Evolutionary conservation across 2,329 filamentous ascomycete genomes (phyloP).

Genomic region (Ciborinia camelliae): DNA sequence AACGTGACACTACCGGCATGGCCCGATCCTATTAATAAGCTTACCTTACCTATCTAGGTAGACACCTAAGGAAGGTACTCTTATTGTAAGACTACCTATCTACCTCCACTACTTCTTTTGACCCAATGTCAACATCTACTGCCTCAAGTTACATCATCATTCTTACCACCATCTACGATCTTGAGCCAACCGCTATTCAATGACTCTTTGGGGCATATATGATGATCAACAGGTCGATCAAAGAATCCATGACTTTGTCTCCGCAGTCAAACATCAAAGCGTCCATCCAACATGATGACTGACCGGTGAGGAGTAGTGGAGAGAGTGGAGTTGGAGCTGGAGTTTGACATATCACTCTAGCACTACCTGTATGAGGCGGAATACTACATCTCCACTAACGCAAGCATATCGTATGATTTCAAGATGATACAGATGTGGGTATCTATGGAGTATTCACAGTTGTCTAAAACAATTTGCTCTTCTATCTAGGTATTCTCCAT

Average conservation of each 20-base stretch:
- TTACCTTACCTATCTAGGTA: neutral
- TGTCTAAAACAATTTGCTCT: neutral
- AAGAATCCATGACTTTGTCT: neutral
- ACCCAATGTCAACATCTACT: too few relatives aligned
- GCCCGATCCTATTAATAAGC: too few relatives aligned
- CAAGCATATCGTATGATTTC: neutral
- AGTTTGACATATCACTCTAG: neutral
- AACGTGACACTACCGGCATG: neutral
- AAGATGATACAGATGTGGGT: neutral
- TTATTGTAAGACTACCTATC: too few relatives aligned
- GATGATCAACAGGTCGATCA: neutral
- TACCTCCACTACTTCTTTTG: too few relatives aligned
- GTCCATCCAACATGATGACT: neutral
- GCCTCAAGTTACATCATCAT: neutral
- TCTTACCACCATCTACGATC: neutral
- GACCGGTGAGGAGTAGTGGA: neutral
- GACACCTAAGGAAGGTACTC: too few relatives aligned
- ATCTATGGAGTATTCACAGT: neutral
- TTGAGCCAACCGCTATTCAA: neutral
- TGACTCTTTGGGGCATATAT: neutral
- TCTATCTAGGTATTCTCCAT: neutral
- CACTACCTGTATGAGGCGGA: neutral
- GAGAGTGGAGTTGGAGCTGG: constrained; percentile 1
- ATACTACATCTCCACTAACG: neutral
- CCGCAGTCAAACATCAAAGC: neutral